A percentile compares a stretch with the other conserved stretches of the same genome.
These are phyloP conservation scores for Boletus edulis DNA, from an alignment of 768 basidiomycete genomes.

Conservation along the genomic window DNA sequence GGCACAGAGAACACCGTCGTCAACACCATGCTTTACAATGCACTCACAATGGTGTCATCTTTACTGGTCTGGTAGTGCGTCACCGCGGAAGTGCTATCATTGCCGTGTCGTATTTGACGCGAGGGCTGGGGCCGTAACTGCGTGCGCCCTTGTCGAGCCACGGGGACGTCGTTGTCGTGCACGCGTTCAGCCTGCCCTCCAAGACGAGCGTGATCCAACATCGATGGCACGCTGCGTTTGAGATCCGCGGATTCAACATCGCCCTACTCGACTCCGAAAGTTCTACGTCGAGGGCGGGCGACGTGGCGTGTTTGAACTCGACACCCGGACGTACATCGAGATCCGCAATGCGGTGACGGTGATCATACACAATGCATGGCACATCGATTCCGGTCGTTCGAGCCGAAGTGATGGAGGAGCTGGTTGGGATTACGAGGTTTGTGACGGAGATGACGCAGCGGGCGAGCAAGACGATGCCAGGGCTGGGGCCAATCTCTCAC, in stretches of 20 bases:
- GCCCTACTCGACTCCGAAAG: constrained; percentile 22
- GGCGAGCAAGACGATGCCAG: no score
- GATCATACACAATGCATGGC: constrained; percentile 49
- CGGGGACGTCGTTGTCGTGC: constrained; percentile 29
- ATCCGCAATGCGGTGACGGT: constrained; percentile 29
- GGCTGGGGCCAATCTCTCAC: no score
- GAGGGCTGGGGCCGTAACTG: constrained; percentile 33
- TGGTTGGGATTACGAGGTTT: no score
- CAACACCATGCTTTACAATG: constrained; percentile 43
- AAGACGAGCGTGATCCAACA: constrained; percentile 4
- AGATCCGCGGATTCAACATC: constrained; percentile 26
- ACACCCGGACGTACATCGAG: constrained; percentile 15
- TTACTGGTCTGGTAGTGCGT: not conserved
- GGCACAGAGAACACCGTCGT: constrained; percentile 34
- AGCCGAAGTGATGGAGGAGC: not conserved
- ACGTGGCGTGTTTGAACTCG: no score
- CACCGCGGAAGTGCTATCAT: not conserved
- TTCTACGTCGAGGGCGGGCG: constrained; percentile 31
- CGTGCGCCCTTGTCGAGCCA: constrained; percentile 36
- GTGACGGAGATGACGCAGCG: no score
- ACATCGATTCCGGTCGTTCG: constrained; percentile 46
- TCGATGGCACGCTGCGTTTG: constrained; percentile 21
- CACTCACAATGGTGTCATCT: constrained; percentile 32
- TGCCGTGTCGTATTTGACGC: constrained; percentile 35
- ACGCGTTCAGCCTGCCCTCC: constrained; percentile 27